Percentiles rank a stretch among this genome's conserved stretches.
phyloP scores from a whole-genome alignment of 2,329 filamentous ascomycete genomes.

The Penicillium polonicum region DNA sequence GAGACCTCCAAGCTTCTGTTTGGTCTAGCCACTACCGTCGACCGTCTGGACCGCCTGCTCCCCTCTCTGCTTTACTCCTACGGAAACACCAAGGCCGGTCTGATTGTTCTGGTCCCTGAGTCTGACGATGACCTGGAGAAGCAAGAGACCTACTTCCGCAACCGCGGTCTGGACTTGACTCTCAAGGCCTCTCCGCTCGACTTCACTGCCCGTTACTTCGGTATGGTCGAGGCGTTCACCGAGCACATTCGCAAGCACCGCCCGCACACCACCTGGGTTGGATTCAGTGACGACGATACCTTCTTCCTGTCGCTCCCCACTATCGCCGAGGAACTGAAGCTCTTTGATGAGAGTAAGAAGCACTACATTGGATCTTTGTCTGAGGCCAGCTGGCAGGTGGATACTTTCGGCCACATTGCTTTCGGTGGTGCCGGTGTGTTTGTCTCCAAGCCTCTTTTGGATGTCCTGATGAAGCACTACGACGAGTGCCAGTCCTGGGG shows the following conservation, averaged over 20 bases:
- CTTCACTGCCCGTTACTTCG: conserved; percentile 46
- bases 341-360: conserved; percentile 41
- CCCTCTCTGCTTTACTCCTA: conserved; percentile 45
- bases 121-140: conserved; percentile 41
- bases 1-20: conserved; percentile 45
- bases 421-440: conserved; percentile 49
- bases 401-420: conserved; percentile 45
- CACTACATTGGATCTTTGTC: conserved; percentile 47
- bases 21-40: conserved; percentile 45
- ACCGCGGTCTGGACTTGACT: conserved; percentile 42
- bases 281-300: conserved; percentile 47
- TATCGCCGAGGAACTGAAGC: conserved; percentile 40
- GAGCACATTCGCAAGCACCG: conserved; percentile 40
- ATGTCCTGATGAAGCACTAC: conserved; percentile 39
- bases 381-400: conserved; percentile 46
- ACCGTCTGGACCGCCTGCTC: conserved; percentile 42
- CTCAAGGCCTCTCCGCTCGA: conserved; percentile 42
- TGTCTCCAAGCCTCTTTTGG: conserved; percentile 42
- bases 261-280: conserved; percentile 43
- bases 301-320: conserved; percentile 44
- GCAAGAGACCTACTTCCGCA: conserved; percentile 44
- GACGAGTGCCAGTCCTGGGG: conserved; percentile 45
- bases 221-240: conserved; percentile 42
- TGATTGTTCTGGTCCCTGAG: conserved; percentile 44
- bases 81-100: conserved; percentile 41